Base-by-base conservation (phyloP, 352 stramenopile species). In the Phytophthora ohioensis region DNA sequence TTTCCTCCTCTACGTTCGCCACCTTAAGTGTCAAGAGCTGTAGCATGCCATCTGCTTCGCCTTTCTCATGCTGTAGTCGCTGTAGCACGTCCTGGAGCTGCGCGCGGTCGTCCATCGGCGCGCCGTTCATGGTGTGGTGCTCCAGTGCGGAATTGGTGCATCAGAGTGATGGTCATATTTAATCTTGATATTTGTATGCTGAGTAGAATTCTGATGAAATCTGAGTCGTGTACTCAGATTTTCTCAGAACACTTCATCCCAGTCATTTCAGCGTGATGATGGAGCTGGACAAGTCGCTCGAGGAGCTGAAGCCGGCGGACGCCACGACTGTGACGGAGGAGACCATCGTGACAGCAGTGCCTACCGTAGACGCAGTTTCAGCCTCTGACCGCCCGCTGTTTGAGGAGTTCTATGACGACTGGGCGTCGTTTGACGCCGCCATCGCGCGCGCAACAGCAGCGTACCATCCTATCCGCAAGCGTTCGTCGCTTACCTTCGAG, bases 401-500 rank as follows among this genome's bases (percentile, higher is more conserved):
- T 57, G 76, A 85, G 8, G 82, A 90, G 60, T 92, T 78, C 56
- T 94, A 94, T 71, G 79, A 90, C 53, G 87, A 94, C 72, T 94
- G 87, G 87, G 69, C 65, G 48, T 54, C 80, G 0, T 94, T 94
- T 48, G 87, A 94, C 72, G 56, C 75, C 4, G 87, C 87, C 0
- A 80, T 94, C 46, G 82, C 75, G 34, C 71, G 57, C 38, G 87
- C 87, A 4, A 91, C 87, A 46, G 83, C 82, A 12, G 73, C 77
- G 42, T 80, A 90, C 71, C 87, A 94, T 65, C 87, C 87, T 59
- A 91, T 94, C 61, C 87, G 87, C 66, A 94, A 94, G 72, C 84
- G 87, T 66, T 94, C 87, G 66, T 92, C 83, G 51, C 71, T 94
- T 30, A 94, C 87, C 32, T 94, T 94, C 63, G 87, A 94, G 57